Conservation (phyloP, 1,284 basidiomycete species). For the Boletellus dicymbophilus region DNA sequence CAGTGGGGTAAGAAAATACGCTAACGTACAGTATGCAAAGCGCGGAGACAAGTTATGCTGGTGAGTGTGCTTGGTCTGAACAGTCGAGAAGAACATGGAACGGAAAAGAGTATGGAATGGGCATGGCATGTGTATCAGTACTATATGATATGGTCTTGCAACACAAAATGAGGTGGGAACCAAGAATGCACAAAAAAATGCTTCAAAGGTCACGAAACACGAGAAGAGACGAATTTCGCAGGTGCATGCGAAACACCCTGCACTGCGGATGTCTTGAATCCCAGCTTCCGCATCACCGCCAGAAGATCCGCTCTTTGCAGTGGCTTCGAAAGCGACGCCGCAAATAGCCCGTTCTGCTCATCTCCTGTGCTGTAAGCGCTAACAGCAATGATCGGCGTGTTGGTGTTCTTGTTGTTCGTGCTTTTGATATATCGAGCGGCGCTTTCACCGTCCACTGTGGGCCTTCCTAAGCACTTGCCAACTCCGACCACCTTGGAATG, state of each 20-base stretch:
- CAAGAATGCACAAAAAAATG: constrained; percentile 25
- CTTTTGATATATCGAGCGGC: constrained; percentile 93
- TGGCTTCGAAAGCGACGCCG: constrained; percentile 86
- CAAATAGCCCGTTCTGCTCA: constrained; percentile 78
- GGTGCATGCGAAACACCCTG: constrained; percentile 48
- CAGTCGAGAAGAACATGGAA: constrained; percentile 16
- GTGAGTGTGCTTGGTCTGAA: constrained; percentile 31
- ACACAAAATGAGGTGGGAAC: constrained; percentile 32
- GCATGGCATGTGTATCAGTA: no score
- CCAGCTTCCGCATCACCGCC: constrained; percentile 78
- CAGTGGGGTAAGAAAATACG: constrained; percentile 20
- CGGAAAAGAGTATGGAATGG: constrained; percentile 35
- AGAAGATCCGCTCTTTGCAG: constrained; percentile 85
- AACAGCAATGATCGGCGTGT: constrained; percentile 90
- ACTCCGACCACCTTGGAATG: background rate
- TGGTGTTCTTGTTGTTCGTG: constrained; percentile 90
- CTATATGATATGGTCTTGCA: constrained; percentile 35
- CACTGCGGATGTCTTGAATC: constrained; percentile 85
- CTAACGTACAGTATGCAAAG: constrained; percentile 47
- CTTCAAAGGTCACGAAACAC: constrained; percentile 30
- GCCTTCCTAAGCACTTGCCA: constrained; percentile 5
- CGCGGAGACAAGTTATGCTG: constrained; percentile 33
- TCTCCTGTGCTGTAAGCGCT: constrained; percentile 80
- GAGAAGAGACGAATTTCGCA: constrained; percentile 51
- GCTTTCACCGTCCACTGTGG: constrained; percentile 84